These are phyloP conservation scores for Staphylotrichum longicolle DNA, from an alignment of 495 filamentous ascomycete genomes.

Conservation along the genomic window DNA sequence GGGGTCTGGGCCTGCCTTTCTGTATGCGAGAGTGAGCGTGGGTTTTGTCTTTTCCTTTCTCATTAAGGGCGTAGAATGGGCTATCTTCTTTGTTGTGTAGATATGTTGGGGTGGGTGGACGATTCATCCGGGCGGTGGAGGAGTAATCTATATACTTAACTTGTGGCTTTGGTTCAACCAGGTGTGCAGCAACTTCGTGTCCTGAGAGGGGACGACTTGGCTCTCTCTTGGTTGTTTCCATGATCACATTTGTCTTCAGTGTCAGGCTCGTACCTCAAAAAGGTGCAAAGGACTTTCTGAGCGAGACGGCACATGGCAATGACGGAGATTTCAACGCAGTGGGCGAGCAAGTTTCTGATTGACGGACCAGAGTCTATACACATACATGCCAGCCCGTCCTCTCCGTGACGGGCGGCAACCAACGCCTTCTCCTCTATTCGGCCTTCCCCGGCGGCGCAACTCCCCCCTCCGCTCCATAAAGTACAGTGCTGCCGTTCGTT, in stretches of 20 bases:
- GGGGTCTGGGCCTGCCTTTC: neutral
- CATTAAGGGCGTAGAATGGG: neutral
- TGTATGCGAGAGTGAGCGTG: no score
- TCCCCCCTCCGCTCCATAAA: slow-evolving; percentile 9
- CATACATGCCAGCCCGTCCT: slow-evolving; percentile 17
- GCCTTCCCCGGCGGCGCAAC: neutral
- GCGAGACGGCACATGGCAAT: no score
- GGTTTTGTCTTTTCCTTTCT: no score
- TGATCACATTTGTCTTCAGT: no score
- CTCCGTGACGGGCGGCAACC: slow-evolving; percentile 1
- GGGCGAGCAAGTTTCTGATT: slow-evolving; percentile 16
- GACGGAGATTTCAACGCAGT: no score
- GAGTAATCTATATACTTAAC: neutral
- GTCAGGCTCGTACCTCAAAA: no score
- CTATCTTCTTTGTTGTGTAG: neutral
- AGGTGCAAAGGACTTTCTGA: no score
- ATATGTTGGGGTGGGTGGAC: neutral
- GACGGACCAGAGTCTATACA: slow-evolving; percentile 23
- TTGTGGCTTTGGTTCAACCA: neutral
- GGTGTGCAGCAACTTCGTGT: no score
- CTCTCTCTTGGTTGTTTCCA: no score
- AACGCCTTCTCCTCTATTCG: neutral
- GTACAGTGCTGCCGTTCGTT: slow-evolving; percentile 5
- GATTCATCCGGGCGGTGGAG: no score
- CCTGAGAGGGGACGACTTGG: no score